Base-by-base conservation (phyloP, 768 basidiomycete species). In the Kwoniella bestiolae region DNA sequence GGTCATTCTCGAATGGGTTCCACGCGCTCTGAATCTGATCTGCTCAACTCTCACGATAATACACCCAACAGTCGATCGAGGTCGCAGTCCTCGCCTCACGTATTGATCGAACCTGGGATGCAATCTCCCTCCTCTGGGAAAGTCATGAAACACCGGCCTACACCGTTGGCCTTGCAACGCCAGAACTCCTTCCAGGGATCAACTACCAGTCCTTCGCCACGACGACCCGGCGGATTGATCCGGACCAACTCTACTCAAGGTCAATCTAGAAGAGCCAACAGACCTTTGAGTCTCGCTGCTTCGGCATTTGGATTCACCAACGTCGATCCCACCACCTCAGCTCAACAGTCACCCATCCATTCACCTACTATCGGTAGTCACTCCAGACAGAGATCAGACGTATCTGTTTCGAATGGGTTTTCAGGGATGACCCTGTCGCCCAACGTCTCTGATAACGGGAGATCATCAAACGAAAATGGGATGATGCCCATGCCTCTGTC, bases 261-360 rank as follows among this genome's bases (percentile, higher is more conserved):
- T 18, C 46, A 60, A 8, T 25, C 67, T 23, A 65, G 71, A 5
- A 72, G 79, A 9, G 49, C 58, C 4, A 58, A 51, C 23, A 65
- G 73, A 25, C 76, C 77, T 6, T 34, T 66, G 11, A 75, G 73
- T 55, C 67, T 80, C 7, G 79, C 77, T 2, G 79, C 79, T 41
- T 79, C 79, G 16, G 79, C 79, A 3, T 80, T 80, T 41, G 79
- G 79, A 21, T 72, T 80, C 62, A 79, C 79, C 3, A 74, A 76
- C 12, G 53, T 80, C 16, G 68, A 70, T 21, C 69, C 69, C 18
- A 67, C 70, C n/a, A 66, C 53, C 9, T 28, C 35, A 7, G 56
- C 51, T 1, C 23, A 41, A 14, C 68, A 66, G 16, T 74, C 70
- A 1, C 72, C 79, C 5, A n/a, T 72, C 2, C 46, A 56, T 2